Base-by-base conservation (phyloP, 2,329 filamentous ascomycete genomes). In the Colletotrichum sp. region DNA sequence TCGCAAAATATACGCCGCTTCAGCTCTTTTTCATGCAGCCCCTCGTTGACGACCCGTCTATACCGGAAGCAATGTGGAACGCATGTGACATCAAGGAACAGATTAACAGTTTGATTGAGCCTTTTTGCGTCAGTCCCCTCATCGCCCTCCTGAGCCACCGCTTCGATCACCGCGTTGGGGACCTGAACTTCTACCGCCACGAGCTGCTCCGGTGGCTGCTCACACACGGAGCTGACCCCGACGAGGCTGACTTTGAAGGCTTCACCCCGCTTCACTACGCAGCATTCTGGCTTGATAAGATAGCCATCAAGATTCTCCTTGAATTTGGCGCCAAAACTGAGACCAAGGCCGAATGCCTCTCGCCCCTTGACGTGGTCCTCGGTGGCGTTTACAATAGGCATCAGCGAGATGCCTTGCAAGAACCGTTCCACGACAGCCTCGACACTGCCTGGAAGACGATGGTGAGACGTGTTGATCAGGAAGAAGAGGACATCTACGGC, bases 21-120 rank as follows among this genome's bases (percentile, higher is more conserved):
- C 52, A 75, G 16, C 32, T 75, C 4, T 72, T 75, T 28, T 72
- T 75, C 52, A 16, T 72, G 39, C 73, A 68, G 8, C 69, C 73
- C 3, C 43, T 72, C 3, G 63, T 72, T 3, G 69, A 72, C 63
- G 69, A 72, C 57, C 21, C 48, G 7, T 30, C 63, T 13, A 72
- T 75, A 26, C 61, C 69, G 13, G 36, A 67, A 7, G 63, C 63
- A 28, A 72, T 75, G 32, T 72, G 48, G 24, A 18, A 30, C 24
- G 69, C 24, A 14, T n/a, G 32, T 14, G 63, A 63, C 13, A 32
- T 71, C 24, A 14, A 7, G 9, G 21, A 67, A 3, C 69, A 75
- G 63, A 34, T 72, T 3, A 68, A 68, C 55, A 7, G 4, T 5
- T 2, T 30, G 4, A 67, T 66, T 16, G n/a, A 30, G 16, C 36